Evolutionary conservation across 1,284 basidiomycete genomes (phyloP).

Genomic region (Papiliotrema terrestris): DNA sequence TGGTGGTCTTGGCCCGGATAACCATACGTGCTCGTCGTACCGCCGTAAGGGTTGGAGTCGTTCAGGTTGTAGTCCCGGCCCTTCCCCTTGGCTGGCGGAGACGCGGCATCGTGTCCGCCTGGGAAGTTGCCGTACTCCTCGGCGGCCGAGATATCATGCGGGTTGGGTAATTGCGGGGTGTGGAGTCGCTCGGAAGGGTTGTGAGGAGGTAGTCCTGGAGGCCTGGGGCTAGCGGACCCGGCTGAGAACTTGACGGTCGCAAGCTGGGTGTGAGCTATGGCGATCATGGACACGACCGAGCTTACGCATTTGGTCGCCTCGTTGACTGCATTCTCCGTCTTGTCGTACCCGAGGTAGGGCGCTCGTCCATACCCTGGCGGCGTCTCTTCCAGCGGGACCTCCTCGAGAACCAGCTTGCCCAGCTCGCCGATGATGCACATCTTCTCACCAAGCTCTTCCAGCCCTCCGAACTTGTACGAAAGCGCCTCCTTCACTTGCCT

Average conservation of each 20-base stretch:
- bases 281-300: slow-evolving; percentile 1
- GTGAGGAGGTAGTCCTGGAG: slow-evolving; percentile 37
- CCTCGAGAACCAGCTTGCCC: slow-evolving; percentile 72
- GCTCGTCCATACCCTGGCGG: slow-evolving; percentile 73
- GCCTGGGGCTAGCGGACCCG: slow-evolving; percentile 29
- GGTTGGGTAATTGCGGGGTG: slow-evolving; percentile 19
- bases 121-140: slow-evolving; percentile 39
- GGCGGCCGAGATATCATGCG: slow-evolving; percentile 28
- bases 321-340: slow-evolving; percentile 59
- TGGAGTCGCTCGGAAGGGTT: slow-evolving; percentile 12
- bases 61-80: slow-evolving; percentile 19
- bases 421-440: slow-evolving; percentile 77
- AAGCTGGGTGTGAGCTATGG: slow-evolving; percentile 18
- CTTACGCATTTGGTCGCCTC: slow-evolving; percentile 60
- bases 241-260: slow-evolving; percentile 41
- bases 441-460: slow-evolving; percentile 82
- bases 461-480: slow-evolving; percentile 80
- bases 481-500: slow-evolving; percentile 61
- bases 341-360: slow-evolving; percentile 61
- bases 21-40: slow-evolving; percentile 21
- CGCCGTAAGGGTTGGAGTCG: slow-evolving; percentile 29
- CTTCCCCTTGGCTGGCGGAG: slow-evolving; percentile 13
- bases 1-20: slow-evolving; percentile 2
- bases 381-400: slow-evolving; percentile 75
- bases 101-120: slow-evolving; percentile 20